Evolutionary conservation across 352 stramenopile genomes (phyloP), one percentile per base, ranked within the genome.

Genomic region (Pythium monospermum): DNA sequence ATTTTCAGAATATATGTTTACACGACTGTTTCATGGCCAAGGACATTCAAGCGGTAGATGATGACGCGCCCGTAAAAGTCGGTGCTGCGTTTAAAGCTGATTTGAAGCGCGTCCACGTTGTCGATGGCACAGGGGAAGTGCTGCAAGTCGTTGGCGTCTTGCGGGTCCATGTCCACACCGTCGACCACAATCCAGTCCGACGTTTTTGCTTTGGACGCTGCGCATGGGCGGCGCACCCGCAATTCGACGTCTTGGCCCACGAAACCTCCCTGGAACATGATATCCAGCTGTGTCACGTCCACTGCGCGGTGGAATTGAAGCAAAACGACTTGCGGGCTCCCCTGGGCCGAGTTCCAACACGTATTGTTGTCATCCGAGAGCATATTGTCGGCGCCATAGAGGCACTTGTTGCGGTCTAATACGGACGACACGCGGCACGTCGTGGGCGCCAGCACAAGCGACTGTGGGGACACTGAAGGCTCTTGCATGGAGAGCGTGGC

Each of bases 211-310:
- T 19, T 6, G 22, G 30, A 36, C 32, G 42, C 56, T 16, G 15
- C 47, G 18, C 2, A 38, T 0, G 35, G 18, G 7, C 26, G 46
- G 21, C 63, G 66, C 21, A 66, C 62, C 30, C 70, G 69, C 21
- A 88, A 25, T 19, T 71, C 38, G 15, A 86, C 58, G 41, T 86
- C 73, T 28, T 87, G 74, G 7, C 75, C 80, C 37, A 83, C 75
- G 47, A 91, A 91, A 1, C 76, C 76, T 30, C 76, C 80, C 53
- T 91, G 80, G 58, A 91, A 88, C 76, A 91, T 87, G 48, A 91
- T 39, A 23, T 50, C 44, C 16, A 91, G 45, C 4, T 36, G 51
- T 7, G 40, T 31, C n/a, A 80, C 21, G 47, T 61, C 16, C 18
- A 91, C 80, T 2, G 23, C 7, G 27, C 80, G 76, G 44, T 82